Conservation (phyloP, 2,329 filamentous ascomycete species). For the Celoporthe dispersa region DNA sequence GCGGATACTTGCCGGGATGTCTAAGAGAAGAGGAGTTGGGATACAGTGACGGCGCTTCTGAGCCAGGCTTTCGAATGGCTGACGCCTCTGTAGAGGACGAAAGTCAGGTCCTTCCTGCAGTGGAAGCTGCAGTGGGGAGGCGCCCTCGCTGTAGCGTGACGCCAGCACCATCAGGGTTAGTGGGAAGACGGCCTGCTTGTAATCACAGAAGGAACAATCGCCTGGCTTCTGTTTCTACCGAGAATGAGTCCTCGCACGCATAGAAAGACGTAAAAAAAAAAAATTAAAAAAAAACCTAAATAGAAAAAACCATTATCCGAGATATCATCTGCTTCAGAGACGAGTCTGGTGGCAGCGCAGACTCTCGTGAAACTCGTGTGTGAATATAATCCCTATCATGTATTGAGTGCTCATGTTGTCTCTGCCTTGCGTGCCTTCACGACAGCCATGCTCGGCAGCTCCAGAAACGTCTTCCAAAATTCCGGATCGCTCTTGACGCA, state of each 20-base stretch:
- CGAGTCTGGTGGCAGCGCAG: background rate
- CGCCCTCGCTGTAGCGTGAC: background rate
- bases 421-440: slow-evolving; percentile 22
- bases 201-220: background rate
- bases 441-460: slow-evolving; percentile 20
- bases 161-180: background rate
- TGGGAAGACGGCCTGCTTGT: background rate
- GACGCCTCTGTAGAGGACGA: background rate
- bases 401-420: background rate
- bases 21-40: background rate
- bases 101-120: background rate
- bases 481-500: slow-evolving; percentile 19
- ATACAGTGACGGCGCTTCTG: background rate
- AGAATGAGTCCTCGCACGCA: background rate
- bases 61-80: background rate
- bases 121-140: background rate
- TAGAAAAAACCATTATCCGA: no score
- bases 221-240: background rate
- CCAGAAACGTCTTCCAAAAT: slow-evolving; percentile 22
- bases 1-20: background rate
- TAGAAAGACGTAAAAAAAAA: no score
- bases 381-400: background rate
- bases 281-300: no score
- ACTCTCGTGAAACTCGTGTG: no score
- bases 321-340: background rate